Percentiles rank a stretch among this genome's conserved stretches.
phyloP scores from a whole-genome alignment of 345 rosid genomes.

The Turritis glabra region DNA sequence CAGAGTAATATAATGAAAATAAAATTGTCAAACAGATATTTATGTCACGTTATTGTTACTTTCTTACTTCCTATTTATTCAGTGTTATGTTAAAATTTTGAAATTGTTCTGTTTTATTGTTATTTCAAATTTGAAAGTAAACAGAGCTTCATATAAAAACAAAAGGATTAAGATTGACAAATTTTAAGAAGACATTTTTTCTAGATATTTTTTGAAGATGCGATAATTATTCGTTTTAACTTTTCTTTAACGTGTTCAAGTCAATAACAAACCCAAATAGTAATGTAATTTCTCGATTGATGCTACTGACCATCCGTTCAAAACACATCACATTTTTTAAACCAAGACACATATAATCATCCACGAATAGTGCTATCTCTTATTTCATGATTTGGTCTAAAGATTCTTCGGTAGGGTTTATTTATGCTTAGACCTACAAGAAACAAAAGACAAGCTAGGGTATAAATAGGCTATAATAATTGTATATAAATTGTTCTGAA shows the following conservation, averaged over 20 bases:
- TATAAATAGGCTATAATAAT: constrained; percentile 21
- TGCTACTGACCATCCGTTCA: constrained; percentile 27
- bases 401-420: constrained; percentile 29
- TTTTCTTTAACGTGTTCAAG: constrained; percentile 15
- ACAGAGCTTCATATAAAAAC: neutral
- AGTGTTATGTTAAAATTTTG: neutral
- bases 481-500: constrained; percentile 11
- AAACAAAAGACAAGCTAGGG: constrained; percentile 28
- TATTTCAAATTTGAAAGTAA: neutral
- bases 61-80: neutral
- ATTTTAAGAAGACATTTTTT: neutral
- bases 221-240: neutral
- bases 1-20: neutral
- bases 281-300: constrained; percentile 19
- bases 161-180: neutral
- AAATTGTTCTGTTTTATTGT: neutral
- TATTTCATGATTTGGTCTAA: constrained; percentile 21
- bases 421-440: constrained; percentile 39
- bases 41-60: neutral
- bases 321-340: constrained; percentile 21
- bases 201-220: neutral
- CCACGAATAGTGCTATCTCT: constrained; percentile 23
- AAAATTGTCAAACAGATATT: neutral
- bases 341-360: constrained; percentile 4
- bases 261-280: constrained; percentile 2